Evolutionary conservation across 371 early-diverging fungal genomes (phyloP).

Genomic region (Mucor irregularis): DNA sequence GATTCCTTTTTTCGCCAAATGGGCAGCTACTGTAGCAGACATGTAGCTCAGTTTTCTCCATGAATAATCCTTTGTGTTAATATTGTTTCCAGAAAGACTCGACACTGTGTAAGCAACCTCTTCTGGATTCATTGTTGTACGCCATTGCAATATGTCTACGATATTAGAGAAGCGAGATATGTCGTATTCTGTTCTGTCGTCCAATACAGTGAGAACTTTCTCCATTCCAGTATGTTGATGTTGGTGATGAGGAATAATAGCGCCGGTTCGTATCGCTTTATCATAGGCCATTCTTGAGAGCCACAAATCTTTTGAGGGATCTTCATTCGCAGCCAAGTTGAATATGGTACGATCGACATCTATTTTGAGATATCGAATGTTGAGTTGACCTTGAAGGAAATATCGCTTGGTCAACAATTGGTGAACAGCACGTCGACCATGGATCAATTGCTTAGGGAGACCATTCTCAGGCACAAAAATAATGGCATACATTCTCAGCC

Average conservation of each 20-base stretch:
- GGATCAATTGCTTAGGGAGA: constrained; percentile 66
- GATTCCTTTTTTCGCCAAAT: constrained; percentile 59
- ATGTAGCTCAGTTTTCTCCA: constrained; percentile 73
- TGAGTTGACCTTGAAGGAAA: constrained; percentile 61
- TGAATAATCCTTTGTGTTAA: constrained; percentile 62
- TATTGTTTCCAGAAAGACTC: constrained; percentile 11
- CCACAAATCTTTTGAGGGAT: constrained; percentile 37
- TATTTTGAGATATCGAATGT: constrained; percentile 41
- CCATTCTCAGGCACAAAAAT: constrained; percentile 54
- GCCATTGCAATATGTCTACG: constrained; percentile 66
- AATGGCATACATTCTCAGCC: constrained; percentile 59
- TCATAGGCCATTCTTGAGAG: constrained; percentile 22
- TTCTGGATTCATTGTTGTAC: constrained; percentile 58
- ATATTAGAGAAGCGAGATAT: constrained; percentile 58
- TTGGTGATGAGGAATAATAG: constrained; percentile 41
- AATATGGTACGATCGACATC: constrained; percentile 52
- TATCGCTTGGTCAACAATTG: constrained; percentile 57
- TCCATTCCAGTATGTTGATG: constrained; percentile 73
- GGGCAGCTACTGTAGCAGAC: constrained; percentile 65
- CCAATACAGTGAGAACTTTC: constrained; percentile 50
- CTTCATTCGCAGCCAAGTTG: constrained; percentile 48
- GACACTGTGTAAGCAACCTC: constrained; percentile 55
- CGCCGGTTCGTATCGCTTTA: constrained; percentile 19
- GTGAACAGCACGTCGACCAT: constrained; percentile 63
- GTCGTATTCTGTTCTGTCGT: constrained; percentile 64